Base-by-base conservation (phyloP, 2,329 filamentous ascomycete genomes). In the Colletotrichum liriopes region DNA sequence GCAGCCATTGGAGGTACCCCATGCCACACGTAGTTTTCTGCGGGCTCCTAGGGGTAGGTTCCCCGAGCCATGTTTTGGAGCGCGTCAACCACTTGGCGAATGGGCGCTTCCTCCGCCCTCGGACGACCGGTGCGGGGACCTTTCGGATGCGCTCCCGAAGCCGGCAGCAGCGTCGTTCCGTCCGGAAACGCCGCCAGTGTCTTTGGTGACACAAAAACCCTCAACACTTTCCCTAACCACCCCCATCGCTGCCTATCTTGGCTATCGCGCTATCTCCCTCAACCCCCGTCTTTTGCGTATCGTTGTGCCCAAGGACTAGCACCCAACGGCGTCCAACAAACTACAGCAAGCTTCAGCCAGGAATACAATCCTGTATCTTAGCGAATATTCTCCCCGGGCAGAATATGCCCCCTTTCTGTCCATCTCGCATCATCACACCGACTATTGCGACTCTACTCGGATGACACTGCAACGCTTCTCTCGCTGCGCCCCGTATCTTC, bases 301-400 rank as follows among this genome's bases (percentile, higher is more conserved):
- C 41, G 26, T 35, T 47, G 12, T 23, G 1, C 56, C 18, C 56
- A 9, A 9, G 37, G 56, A 43, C 29, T 20, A 20, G 32, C 14
- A 49, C 23, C 41, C 43, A 7, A 23, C 9, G 35, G 29, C 41
- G 29, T 20, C 35, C 41, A 18, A 8, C 9, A 20, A 32, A 20
- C 51, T 14, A 29, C 35, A 29, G 20, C 18, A n/a, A 55, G 32
- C n/a, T 11, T 1, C 20, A 20, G 18, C 51, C 18, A 35, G 29
- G 18, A 5, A 18, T 43, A 5, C 35, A 26, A 23, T 16, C 35
- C 37, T 32, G 18, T 16, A 5, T 14, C 43, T 67, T 29, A 18
- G 52, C 58, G 29, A 55, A 60, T 69, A 43, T 69, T 69, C 51
- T 72, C 52, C 69, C 65, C 59, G 65, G 69, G 69, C 65, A 72